These are phyloP conservation scores for Phaeotremella skinneri DNA, from an alignment of 768 basidiomycete genomes.

Conservation along the genomic window DNA sequence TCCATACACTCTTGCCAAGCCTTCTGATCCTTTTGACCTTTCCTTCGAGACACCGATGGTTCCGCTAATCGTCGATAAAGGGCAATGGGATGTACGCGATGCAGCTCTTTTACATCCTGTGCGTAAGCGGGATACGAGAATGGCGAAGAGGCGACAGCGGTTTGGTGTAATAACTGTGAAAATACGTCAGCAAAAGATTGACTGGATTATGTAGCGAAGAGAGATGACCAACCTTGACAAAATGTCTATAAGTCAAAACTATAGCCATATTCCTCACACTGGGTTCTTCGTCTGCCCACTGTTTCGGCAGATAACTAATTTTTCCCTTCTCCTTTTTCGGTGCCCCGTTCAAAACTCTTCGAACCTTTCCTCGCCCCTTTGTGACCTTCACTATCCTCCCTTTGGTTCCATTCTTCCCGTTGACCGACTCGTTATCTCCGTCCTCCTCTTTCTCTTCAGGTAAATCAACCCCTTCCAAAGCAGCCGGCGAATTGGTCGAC, in stretches of 20 bases:
- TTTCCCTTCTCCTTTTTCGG: conserved; percentile 16
- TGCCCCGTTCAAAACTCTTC: not conserved
- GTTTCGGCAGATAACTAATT: conserved; percentile 41
- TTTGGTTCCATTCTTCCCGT: conserved; percentile 14
- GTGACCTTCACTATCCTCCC: conserved; percentile 25
- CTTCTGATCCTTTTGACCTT: conserved; percentile 25
- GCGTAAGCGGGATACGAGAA: conserved; percentile 48
- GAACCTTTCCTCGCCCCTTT: conserved; percentile 16
- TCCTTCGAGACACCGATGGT: conserved; percentile 31
- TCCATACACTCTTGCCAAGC: conserved; percentile 51
- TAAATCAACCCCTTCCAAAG: conserved; percentile 38
- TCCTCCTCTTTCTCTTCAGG: conserved; percentile 18
- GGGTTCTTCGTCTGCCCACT: conserved; percentile 45
- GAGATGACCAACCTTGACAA: conserved; percentile 46
- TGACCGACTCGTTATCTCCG: conserved; percentile 11
- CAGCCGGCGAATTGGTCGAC: conserved; percentile 32
- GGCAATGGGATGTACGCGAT: conserved; percentile 48
- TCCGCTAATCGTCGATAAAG: conserved; percentile 48
- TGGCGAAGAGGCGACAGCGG: conserved; percentile 44
- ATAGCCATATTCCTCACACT: conserved; percentile 47
- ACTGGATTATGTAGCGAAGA: not conserved
- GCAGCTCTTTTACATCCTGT: conserved; percentile 44
- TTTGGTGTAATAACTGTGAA: conserved; percentile 45
- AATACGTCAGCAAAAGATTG: not conserved
- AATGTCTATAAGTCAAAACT: conserved; percentile 49